A percentile compares a stretch with the other conserved stretches of the same genome.
Evolutionary conservation across 345 rosid genomes (phyloP).

Genomic region (Turnera subulata): DNA sequence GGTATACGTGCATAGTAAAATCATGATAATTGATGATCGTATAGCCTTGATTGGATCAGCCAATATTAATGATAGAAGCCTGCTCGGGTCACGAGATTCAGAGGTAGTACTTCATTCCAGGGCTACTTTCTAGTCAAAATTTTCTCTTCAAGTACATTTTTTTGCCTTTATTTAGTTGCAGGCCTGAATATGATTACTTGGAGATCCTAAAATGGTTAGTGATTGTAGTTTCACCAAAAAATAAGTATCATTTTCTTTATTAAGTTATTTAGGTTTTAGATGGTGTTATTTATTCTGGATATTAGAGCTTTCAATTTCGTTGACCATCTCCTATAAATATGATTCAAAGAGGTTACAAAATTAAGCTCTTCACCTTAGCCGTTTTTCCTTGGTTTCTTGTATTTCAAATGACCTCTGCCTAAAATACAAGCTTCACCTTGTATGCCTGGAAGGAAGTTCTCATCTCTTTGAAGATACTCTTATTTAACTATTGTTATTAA

Average conservation of each 20-base stretch:
- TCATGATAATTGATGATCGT: conserved; percentile 86
- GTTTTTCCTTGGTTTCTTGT: too few relatives aligned
- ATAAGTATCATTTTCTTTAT: too few relatives aligned
- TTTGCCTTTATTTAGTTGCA: background rate
- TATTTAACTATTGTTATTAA: background rate
- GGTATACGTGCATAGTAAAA: conserved; percentile 97
- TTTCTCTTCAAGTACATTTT: background rate
- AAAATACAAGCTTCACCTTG: background rate
- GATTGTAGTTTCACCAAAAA: background rate
- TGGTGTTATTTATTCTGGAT: too few relatives aligned
- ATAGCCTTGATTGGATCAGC: conserved; percentile 81
- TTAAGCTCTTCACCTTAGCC: too few relatives aligned
- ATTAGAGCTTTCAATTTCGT: too few relatives aligned
- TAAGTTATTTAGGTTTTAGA: too few relatives aligned
- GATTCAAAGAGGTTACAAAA: too few relatives aligned
- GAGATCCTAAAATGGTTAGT: background rate
- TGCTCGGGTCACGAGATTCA: conserved; percentile 98
- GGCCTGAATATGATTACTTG: background rate
- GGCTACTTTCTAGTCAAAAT: background rate
- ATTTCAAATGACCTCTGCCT: background rate
- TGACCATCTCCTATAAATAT: too few relatives aligned
- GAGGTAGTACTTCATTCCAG: conserved; percentile 50
- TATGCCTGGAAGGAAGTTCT: background rate
- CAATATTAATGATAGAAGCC: conserved; percentile 90
- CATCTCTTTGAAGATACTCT: too few relatives aligned